Evolutionary conservation across 805 yeast species (phyloP), one percentile per base, ranked within the genome.

Genomic region (Nakazawaea pomicola): DNA sequence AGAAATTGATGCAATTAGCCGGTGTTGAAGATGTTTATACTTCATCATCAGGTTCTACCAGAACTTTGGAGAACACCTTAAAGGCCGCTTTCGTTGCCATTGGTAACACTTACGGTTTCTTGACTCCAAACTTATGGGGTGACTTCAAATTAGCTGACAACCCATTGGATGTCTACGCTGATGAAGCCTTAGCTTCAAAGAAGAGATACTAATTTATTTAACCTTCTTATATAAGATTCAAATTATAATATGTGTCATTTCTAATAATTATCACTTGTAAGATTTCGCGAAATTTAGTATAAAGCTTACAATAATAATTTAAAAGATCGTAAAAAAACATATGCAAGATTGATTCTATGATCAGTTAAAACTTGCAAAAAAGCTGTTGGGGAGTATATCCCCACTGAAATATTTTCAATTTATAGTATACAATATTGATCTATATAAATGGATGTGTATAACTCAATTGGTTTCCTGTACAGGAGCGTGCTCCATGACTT

Each of bases 1-100:
- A 90, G 86, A 89, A 89, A 78, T 83, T 93, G 74, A 78, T 93
- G 78, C 96, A 91, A 79, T 86, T 93, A 70, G 99, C 97, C 67
- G 99, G 99, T 87, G 83, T 93, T 71, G 95, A 91, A 78, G 99
- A 93, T 76, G 95, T 93, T 65, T 93, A 90, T 89, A 93, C 99
- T 61, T 80, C 95, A 63, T 91, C 99, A 62, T 80, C 93, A 56
- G 99, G 99, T 76, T 86, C 96, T 62, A 93, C 99, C 80, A 89
- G 97, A 86, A 93, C 99, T 67, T 79, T 90, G 64, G 99, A 93
- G 80, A 93, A 93, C 96, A 93, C 99, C 71, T 85, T 93, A 70
- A 93, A 93, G 84, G 99, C 99, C 67, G 87, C 97, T 65, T 93
- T 93, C 80, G 90, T 83, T 74, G 99, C 99, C 65, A 84, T 93